Evolutionary conservation across 208 protist genomes (phyloP).

Genomic region (Naegleria lovaniensis): DNA sequence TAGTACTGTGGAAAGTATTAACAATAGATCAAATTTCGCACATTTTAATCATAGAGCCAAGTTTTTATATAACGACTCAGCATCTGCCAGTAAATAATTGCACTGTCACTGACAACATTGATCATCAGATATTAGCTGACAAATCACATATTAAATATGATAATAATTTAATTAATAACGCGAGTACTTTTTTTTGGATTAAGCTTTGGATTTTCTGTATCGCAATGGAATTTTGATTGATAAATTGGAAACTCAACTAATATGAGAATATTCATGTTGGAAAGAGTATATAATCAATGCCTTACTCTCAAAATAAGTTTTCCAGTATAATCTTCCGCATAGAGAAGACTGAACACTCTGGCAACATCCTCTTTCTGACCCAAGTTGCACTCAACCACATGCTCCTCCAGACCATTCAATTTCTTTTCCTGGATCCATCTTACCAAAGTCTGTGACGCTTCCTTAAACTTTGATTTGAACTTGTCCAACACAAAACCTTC

Average conservation of each 20-base stretch:
- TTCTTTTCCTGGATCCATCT: neutral
- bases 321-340: neutral
- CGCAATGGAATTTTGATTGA: too few species aligned
- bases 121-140: too few species aligned
- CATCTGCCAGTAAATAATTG: neutral
- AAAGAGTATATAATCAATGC: neutral
- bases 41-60: constrained; percentile 7
- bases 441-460: neutral
- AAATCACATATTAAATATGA: too few species aligned
- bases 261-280: too few species aligned
- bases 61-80: neutral
- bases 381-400: neutral
- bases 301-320: neutral
- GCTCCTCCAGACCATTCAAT: neutral
- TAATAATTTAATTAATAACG: too few species aligned
- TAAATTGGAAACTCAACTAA: too few species aligned
- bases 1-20: neutral
- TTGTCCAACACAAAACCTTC: neutral
- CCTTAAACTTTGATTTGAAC: neutral
- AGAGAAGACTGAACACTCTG: neutral
- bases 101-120: too few species aligned
- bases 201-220: too few species aligned
- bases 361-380: neutral
- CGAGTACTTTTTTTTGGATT: too few species aligned
- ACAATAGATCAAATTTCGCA: neutral